phyloP scores from a whole-genome alignment of 352 stramenopile genomes.

The Pythium pectinolyticum region DNA sequence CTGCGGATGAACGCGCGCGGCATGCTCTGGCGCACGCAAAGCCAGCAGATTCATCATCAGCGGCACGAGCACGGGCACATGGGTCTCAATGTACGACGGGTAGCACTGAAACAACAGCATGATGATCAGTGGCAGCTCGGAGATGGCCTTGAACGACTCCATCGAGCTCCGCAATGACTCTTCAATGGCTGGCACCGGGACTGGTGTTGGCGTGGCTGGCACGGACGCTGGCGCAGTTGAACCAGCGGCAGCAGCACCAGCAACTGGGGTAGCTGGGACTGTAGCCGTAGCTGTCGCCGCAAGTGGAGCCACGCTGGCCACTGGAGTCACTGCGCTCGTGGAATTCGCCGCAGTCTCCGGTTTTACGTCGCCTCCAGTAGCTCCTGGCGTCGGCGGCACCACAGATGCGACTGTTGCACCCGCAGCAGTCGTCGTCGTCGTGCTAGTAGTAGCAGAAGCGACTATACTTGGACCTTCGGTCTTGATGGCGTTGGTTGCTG shows the following conservation, averaged over 20 bases:
- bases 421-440: neutral
- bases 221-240: neutral
- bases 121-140: constrained; percentile 96
- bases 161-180: constrained; percentile 78
- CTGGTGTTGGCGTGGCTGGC: too few relatives aligned
- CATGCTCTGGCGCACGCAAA: constrained; percentile 71
- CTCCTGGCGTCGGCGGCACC: neutral
- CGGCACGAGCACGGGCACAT: constrained; percentile 94
- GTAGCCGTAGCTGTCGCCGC: neutral
- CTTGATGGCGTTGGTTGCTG: neutral
- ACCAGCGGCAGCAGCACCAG: neutral
- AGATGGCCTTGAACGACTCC: constrained; percentile 95
- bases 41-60: constrained; percentile 97
- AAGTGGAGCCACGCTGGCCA: neutral
- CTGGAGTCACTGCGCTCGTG: neutral
- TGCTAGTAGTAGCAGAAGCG: neutral
- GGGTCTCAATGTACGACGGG: constrained; percentile 94
- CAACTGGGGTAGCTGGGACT: neutral
- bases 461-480: neutral
- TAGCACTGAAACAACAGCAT: constrained; percentile 99
- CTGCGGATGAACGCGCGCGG: constrained; percentile 54
- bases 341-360: neutral
- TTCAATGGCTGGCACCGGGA: constrained; percentile 7
- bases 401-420: neutral
- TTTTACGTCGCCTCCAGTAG: neutral